phyloP scores from a whole-genome alignment of 441 rosid species.

The Gossypium davidsonii region DNA sequence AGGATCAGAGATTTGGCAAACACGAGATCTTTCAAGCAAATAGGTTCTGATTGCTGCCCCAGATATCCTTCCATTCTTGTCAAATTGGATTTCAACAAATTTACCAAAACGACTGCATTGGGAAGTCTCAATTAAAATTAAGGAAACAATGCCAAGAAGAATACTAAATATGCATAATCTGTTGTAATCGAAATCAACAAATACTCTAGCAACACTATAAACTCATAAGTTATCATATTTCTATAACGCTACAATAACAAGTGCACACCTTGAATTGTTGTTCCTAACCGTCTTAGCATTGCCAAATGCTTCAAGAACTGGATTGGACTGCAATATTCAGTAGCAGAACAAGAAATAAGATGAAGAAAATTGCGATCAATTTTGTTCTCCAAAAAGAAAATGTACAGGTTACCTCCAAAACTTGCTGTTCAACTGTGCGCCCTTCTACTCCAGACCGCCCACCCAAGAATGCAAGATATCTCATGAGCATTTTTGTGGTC shows the following conservation, averaged over 20 bases:
- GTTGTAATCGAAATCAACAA: neutral
- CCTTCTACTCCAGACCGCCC: constrained; percentile 99
- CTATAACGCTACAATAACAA: constrained; percentile 5
- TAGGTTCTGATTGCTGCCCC: constrained; percentile 99
- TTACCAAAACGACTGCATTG: constrained; percentile 96
- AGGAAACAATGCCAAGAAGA: neutral
- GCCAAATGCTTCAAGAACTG: constrained; percentile 99
- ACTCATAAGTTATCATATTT: neutral
- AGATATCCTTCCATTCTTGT: constrained; percentile 94
- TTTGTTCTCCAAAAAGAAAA: neutral
- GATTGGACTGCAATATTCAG: constrained; percentile 72
- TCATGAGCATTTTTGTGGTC: constrained; percentile 99
- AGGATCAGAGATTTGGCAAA: constrained; percentile 96
- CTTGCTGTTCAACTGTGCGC: constrained; percentile 98
- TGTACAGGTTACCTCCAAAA: constrained; percentile 66
- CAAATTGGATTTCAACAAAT: constrained; percentile 98
- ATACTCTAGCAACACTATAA: constrained; percentile 1
- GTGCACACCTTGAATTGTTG: constrained; percentile 87
- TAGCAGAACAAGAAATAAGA: neutral
- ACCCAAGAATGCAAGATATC: constrained; percentile 94
- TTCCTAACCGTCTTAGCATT: constrained; percentile 98
- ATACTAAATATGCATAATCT: neutral
- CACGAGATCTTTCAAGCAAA: constrained; percentile 98
- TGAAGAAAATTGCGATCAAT: neutral
- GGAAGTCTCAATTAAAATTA: constrained; percentile 21